Evolutionary conservation across 306 rosid species (phyloP), one percentile per base, ranked within the genome.

Genomic region (Trichosanthes cucumerina): DNA sequence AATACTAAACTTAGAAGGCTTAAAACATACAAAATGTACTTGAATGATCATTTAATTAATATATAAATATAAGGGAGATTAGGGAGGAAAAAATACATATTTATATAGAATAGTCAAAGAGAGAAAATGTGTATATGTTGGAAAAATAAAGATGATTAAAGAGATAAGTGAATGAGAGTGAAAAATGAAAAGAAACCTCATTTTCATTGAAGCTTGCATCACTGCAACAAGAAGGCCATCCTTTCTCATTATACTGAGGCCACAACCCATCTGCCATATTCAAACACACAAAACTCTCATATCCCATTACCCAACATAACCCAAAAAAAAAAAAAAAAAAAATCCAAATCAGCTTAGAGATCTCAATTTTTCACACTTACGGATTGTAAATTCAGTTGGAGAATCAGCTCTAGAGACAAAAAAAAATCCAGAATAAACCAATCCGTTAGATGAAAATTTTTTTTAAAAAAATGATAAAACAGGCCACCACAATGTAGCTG

Each of bases 141-240:
- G 13, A 54, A 26, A 56, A 28, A 28, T 28, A 28, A 28, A 28
- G 9, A 57, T 9, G 3, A 57, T 57, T 9, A 1, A n/a, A 54
- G 1, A 18, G 5, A 54, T 3, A 23, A 9, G 16, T 57, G 1
- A 0, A 7, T 1, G 41, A 54, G 68, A 65, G 72, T n/a, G n/a
- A 36, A 28, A 38, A 1, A 41, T 44, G 52, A 1, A 1, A 3
- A 38, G 33, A 10, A n/a, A 70, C 76, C 76, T 70, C 76, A 44
- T 70, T 70, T 70, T 21, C 23, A 44, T 0, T 21, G 13, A 43
- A 70, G 33, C 0, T 13, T 15, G 18, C 57, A 23, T 70, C 57
- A 44, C 13, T 44, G 76, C 76, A 70, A 44, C 76, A 70, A 43
- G 76, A 70, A 44, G 76, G 76, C 76, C 76, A 70, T 41, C 76